A percentile compares a stretch with the other conserved stretches of the same genome.
phyloP scores from a whole-genome alignment of 257 asterid genomes.

The Lithospermum erythrorhizon region DNA sequence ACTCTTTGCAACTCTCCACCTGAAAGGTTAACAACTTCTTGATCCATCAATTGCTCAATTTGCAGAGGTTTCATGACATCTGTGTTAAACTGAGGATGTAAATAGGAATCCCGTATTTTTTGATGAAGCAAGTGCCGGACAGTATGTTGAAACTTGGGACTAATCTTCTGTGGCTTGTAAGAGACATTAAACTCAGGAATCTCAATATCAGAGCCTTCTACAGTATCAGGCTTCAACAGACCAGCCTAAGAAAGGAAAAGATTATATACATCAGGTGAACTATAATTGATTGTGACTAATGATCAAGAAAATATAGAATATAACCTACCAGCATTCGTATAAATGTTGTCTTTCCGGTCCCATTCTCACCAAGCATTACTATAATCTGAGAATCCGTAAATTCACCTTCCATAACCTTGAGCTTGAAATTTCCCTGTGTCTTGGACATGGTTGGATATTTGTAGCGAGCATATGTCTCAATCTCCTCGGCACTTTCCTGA shows the following conservation, averaged over 20 bases:
- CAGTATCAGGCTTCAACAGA: slow-evolving; percentile 72
- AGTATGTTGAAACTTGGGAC: slow-evolving; percentile 60
- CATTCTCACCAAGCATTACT: slow-evolving; percentile 99
- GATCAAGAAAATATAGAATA: slow-evolving; percentile 3
- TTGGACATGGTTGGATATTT: slow-evolving; percentile 82
- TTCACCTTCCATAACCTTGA: slow-evolving; percentile 91
- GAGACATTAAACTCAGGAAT: slow-evolving; percentile 95
- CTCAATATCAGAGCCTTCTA: slow-evolving; percentile 67
- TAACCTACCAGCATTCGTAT: slow-evolving; percentile 82
- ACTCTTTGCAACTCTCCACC: slow-evolving; percentile 99
- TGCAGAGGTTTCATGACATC: slow-evolving; percentile 99
- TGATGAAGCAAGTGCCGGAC: slow-evolving; percentile 75
- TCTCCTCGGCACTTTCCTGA: slow-evolving; percentile 88
- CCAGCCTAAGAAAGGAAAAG: slow-evolving; percentile 56
- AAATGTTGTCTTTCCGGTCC: slow-evolving; percentile 96
- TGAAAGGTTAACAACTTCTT: slow-evolving; percentile 87
- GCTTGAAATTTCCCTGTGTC: slow-evolving; percentile 91
- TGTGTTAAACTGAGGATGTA: slow-evolving; percentile 86
- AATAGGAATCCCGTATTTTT: slow-evolving; percentile 77
- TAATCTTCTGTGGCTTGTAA: slow-evolving; percentile 94
- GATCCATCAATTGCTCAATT: slow-evolving; percentile 97
- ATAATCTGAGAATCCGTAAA: slow-evolving; percentile 97
- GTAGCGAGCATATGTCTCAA: slow-evolving; percentile 80
- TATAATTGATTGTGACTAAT: slow-evolving; percentile 4
- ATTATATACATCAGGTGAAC: background rate